Evolutionary conservation across 345 rosid genomes (phyloP), one percentile per base, ranked within the genome.

Genomic region (Citrus inodora): DNA sequence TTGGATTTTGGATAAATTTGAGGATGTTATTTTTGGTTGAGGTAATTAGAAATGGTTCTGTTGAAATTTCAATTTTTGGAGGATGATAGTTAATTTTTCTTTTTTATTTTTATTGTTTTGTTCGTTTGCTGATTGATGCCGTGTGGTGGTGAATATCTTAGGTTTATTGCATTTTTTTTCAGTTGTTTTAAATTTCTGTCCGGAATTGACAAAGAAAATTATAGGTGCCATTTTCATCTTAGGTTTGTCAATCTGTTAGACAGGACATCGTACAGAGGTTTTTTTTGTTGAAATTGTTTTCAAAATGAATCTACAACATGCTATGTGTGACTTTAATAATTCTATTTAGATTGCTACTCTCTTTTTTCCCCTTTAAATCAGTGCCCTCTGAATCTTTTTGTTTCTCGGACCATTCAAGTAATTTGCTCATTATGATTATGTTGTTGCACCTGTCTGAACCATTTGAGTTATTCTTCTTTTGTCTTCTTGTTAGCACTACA

Each of bases 1-100:
- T 48, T 75, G 78, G 70, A 24, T 75, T 46, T 75, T 64, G 62
- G 70, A 75, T 48, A 64, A 75, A 64, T 63, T 64, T 48, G 70
- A 64, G 16, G 46, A 51, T 24, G 58, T 17, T 27, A 8, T 64
- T 46, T 60, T 75, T 64, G 42, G 70, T 48, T 75, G 71, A 75
- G 78, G 78, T 75, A 64, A 64, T 48, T 75, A 75, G 71, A 75
- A 48, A 64, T 48, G 62, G 8, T 64, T 64, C 33, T 62, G 13
- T 30, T 48, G 40, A 33, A 32, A 27, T 59, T 60, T 24, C 19
- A 14, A 27, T 73, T 73, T 17, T 60, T 60, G 10, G 37, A 73
- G 9, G 67, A 33, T 40, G 25, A 73, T 73, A 21, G n/a, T 16
- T 60, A 24, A 38, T 37, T 60, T 5, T 2, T 24, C 1, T 24